Percentiles rank a stretch among this genome's conserved stretches.
These are phyloP conservation scores for Achaetomium macrosporum DNA, from an alignment of 2,329 filamentous ascomycete genomes.

Conservation along the genomic window DNA sequence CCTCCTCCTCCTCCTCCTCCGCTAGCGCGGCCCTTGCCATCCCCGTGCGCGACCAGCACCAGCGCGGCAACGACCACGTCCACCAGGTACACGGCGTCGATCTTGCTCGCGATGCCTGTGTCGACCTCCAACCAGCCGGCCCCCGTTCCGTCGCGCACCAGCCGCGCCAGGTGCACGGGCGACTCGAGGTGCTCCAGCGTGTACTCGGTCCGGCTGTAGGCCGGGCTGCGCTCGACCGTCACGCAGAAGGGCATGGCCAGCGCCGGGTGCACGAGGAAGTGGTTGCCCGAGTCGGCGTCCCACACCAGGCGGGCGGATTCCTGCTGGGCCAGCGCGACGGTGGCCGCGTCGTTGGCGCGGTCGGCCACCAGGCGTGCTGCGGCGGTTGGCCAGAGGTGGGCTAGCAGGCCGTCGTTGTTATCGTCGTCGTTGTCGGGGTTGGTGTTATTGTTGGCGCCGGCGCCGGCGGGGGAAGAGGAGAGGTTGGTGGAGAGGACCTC, in stretches of 20 bases:
- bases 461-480: conserved; percentile 41
- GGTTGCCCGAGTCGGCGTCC: conserved; percentile 54
- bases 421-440: background rate
- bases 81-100: conserved; percentile 56
- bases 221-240: conserved; percentile 50
- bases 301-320: conserved; percentile 69
- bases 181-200: conserved; percentile 60
- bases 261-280: conserved; percentile 59
- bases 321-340: conserved; percentile 57
- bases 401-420: conserved; percentile 55
- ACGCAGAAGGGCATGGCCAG: conserved; percentile 59
- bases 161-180: conserved; percentile 53
- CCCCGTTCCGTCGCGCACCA: conserved; percentile 56
- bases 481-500: conserved; percentile 51
- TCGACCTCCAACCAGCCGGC: conserved; percentile 56
- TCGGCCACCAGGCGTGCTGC: conserved; percentile 59
- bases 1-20: background rate
- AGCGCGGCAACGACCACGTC: conserved; percentile 58
- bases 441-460: background rate
- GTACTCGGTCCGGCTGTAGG: conserved; percentile 58
- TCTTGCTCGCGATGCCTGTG: conserved; percentile 52
- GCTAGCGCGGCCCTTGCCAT: conserved; percentile 41
- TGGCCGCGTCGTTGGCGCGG: conserved; percentile 51
- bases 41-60: conserved; percentile 51
- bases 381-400: conserved; percentile 61